These are phyloP conservation scores for Dioscorea alata DNA, from an alignment of 106 monocot genomes.

Conservation along the genomic window DNA sequence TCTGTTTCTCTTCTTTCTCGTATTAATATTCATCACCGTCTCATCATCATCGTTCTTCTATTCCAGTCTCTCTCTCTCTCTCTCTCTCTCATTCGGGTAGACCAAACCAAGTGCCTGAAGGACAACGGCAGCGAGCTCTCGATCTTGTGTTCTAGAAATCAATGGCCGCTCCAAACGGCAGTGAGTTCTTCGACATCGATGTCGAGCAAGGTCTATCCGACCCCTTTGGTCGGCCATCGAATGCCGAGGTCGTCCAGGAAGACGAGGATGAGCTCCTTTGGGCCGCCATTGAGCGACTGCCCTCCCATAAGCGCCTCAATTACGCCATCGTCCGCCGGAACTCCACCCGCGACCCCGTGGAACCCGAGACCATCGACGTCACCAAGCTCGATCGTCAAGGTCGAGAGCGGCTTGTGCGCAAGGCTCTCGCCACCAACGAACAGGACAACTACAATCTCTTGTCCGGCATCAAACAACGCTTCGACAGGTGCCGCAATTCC, in stretches of 20 bases:
- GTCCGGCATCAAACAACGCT: constrained; percentile 25
- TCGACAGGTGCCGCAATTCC: constrained; percentile 17
- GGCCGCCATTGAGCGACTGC: constrained; percentile 47
- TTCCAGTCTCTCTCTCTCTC: too few relatives aligned
- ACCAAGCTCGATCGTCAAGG: constrained; percentile 36
- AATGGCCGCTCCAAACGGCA: constrained; percentile 18
- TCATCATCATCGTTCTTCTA: too few relatives aligned
- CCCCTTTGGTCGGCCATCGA: constrained; percentile 20
- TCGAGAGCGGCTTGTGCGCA: constrained; percentile 21
- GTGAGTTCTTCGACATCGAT: constrained; percentile 30
- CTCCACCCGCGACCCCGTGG: background rate
- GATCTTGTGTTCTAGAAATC: too few relatives aligned
- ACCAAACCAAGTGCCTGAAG: too few relatives aligned
- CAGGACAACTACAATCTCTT: constrained; percentile 60
- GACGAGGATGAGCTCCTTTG: constrained; percentile 49
- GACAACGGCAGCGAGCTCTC: too few relatives aligned
- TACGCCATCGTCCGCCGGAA: constrained; percentile 21
- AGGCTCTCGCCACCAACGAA: constrained; percentile 46
- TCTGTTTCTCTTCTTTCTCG: too few relatives aligned
- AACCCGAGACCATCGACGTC: constrained; percentile 34
- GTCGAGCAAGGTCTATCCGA: constrained; percentile 6
- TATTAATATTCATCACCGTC: too few relatives aligned
- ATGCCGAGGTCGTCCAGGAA: constrained; percentile 14
- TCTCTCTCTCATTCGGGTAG: too few relatives aligned
- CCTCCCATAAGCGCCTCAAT: constrained; percentile 28